phyloP scores from a whole-genome alignment of 768 basidiomycete genomes.

The Kwoniella dendrophila region DNA sequence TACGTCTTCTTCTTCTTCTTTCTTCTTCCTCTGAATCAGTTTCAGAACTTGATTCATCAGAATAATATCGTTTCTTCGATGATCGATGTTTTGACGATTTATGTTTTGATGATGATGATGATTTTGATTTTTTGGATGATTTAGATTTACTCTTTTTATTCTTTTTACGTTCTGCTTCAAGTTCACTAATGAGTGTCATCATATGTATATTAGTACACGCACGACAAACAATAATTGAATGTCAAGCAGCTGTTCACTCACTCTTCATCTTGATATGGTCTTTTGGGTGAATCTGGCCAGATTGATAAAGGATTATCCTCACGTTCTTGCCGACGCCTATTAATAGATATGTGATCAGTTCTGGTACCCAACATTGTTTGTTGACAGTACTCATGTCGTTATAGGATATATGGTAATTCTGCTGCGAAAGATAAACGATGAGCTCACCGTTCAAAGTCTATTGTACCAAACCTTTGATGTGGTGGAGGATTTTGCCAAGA shows the following conservation, averaged over 20 bases:
- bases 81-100: constrained; percentile 19
- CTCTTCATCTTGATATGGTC: constrained; percentile 51
- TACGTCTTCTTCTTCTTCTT: constrained; percentile 24
- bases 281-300: constrained; percentile 53
- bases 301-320: constrained; percentile 48
- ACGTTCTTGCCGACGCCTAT: constrained; percentile 47
- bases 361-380: too few species aligned
- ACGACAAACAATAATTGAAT: not conserved
- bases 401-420: too few species aligned
- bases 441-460: constrained; percentile 43
- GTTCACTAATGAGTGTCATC: constrained; percentile 26
- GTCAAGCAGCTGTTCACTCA: constrained; percentile 20
- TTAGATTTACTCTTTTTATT: constrained; percentile 25
- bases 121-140: constrained; percentile 34
- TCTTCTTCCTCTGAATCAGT: constrained; percentile 42
- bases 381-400: too few species aligned
- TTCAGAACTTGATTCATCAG: constrained; percentile 29
- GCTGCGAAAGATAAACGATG: not conserved
- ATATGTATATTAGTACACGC: not conserved
- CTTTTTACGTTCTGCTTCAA: constrained; percentile 40
- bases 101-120: constrained; percentile 25
- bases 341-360: not conserved
- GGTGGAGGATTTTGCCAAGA: constrained; percentile 27
- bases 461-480: constrained; percentile 20
- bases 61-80: constrained; percentile 22